phyloP scores from a whole-genome alignment of 306 rosid genomes.

The Dalbergia cochinchinensis region DNA sequence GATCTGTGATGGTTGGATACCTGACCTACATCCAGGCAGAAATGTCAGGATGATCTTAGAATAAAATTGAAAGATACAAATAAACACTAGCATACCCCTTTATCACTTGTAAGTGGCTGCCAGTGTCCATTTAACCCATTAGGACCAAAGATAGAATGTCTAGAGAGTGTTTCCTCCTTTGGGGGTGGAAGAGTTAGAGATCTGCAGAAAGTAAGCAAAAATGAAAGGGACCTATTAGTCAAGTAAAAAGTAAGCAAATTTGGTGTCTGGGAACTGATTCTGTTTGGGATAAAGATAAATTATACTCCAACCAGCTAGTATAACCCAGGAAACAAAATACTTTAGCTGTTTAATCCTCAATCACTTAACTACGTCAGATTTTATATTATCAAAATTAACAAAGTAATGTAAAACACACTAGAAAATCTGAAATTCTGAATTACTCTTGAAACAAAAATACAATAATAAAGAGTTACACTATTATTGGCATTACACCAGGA shows the following conservation, averaged over 20 bases:
- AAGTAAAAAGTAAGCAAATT: background rate
- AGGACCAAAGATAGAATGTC: conserved; percentile 92
- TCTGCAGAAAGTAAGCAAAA: conserved; percentile 57
- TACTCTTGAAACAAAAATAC: background rate
- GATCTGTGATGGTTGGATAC: conserved; percentile 83
- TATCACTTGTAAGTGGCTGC: conserved; percentile 73
- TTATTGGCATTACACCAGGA: conserved; percentile 16
- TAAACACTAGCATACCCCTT: conserved; percentile 68
- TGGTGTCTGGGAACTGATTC: background rate
- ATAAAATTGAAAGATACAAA: conserved; percentile 37
- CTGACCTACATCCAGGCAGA: conserved; percentile 72
- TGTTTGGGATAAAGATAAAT: background rate
- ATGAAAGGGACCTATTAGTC: conserved; percentile 33
- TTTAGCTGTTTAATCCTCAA: conserved; percentile 19
- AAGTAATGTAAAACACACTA: conserved; percentile 1
- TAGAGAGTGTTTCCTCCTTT: conserved; percentile 83
- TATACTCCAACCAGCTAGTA: conserved; percentile 6
- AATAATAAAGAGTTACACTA: conserved; percentile 3
- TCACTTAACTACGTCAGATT: conserved; percentile 11
- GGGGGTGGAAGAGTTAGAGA: conserved; percentile 72
- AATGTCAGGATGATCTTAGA: conserved; percentile 52
- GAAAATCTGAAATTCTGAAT: background rate
- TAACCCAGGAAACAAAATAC: conserved; percentile 16
- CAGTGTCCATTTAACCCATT: conserved; percentile 83
- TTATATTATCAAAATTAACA: conserved; percentile 11